Evolutionary conservation across 768 basidiomycete species (phyloP).

Genomic region (Thelephora ganbajun): DNA sequence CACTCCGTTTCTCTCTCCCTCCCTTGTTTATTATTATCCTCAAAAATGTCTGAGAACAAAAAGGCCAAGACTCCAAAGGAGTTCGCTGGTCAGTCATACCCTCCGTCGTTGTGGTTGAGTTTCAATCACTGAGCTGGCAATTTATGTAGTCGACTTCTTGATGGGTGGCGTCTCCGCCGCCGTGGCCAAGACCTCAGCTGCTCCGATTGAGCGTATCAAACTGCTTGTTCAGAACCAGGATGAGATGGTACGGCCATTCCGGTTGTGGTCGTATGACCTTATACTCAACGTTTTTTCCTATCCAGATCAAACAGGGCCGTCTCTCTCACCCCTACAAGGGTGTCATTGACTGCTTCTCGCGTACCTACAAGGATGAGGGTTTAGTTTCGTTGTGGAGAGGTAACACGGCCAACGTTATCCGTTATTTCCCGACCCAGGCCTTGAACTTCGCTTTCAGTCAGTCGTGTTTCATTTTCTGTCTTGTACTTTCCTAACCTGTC

Average conservation of each 20-base stretch:
- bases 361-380: conserved; percentile 94
- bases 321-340: conserved; percentile 95
- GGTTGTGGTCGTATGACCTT: not conserved
- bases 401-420: conserved; percentile 99
- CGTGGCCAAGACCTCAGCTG: conserved; percentile 96
- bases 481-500: conserved; percentile 8
- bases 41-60: conserved; percentile 73
- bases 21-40: conserved; percentile 21
- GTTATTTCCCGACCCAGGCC: conserved; percentile 99
- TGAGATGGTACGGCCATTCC: conserved; percentile 72
- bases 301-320: conserved; percentile 98
- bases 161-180: conserved; percentile 97
- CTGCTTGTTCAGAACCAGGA: conserved; percentile 98
- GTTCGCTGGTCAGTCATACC: conserved; percentile 52
- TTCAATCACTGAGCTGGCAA: conserved; percentile 20
- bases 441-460: conserved; percentile 99
- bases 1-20: conserved; percentile 32
- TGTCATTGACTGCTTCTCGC: conserved; percentile 77
- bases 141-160: conserved; percentile 67
- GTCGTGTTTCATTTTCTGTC: conserved; percentile 19
- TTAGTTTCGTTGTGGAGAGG: conserved; percentile 94
- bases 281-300: not conserved
- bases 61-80: conserved; percentile 86
- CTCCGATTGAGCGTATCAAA: conserved; percentile 99
- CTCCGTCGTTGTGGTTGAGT: conserved; percentile 4